Evolutionary conservation across 306 rosid species (phyloP).

Genomic region (Quercus wislizeni): DNA sequence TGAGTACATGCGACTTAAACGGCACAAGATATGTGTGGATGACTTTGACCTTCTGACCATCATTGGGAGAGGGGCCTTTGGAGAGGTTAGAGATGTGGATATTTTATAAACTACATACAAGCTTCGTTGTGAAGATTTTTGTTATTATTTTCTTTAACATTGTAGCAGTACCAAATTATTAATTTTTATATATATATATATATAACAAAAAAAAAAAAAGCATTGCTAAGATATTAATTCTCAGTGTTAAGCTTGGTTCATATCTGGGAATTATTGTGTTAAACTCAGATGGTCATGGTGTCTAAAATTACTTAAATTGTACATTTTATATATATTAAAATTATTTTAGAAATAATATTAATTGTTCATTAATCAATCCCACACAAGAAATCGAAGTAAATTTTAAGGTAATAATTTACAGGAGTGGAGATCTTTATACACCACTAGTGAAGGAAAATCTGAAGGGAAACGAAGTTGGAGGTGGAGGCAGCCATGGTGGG

Average conservation of each 20-base stretch:
- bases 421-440: not conserved
- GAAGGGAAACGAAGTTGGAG: not conserved
- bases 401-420: not conserved
- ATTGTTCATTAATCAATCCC: not conserved
- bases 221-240: no score
- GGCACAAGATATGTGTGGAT: slow-evolving; percentile 86
- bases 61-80: slow-evolving; percentile 97
- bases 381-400: not conserved
- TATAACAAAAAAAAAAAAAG: no score
- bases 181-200: no score
- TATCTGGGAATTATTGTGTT: not conserved
- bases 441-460: not conserved
- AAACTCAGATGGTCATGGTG: not conserved
- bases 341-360: not conserved
- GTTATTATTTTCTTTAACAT: not conserved
- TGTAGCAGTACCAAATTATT: not conserved
- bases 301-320: not conserved
- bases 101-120: slow-evolving; percentile 1
- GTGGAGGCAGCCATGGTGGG: not conserved
- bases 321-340: not conserved
- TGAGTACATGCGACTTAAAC: slow-evolving; percentile 69
- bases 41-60: slow-evolving; percentile 86
- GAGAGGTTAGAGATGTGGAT: slow-evolving; percentile 65
- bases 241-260: not conserved
- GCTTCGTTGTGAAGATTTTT: not conserved